Evolutionary conservation across 2,329 filamentous ascomycete species (phyloP).

Genomic region (Xylariaceae sp.): DNA sequence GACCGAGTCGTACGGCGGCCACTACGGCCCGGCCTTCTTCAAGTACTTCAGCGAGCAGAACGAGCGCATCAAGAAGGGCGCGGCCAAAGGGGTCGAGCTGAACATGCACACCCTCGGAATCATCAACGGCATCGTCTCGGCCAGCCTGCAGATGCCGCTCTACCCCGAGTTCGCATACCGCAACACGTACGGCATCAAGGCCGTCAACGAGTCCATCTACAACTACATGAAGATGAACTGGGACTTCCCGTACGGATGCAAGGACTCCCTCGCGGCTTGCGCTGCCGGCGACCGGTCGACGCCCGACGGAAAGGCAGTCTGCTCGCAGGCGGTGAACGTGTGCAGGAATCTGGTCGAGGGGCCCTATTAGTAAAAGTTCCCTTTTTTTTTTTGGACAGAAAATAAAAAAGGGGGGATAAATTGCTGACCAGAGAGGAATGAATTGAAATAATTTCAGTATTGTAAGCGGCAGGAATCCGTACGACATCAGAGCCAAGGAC

Average conservation of each 20-base stretch:
- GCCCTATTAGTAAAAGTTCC: constrained; percentile 42
- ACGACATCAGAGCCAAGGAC: constrained; percentile 51
- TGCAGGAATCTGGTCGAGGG: constrained; percentile 53
- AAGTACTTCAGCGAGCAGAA: constrained; percentile 55
- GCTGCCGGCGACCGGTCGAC: constrained; percentile 37
- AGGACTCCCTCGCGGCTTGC: constrained; percentile 48
- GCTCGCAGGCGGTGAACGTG: constrained; percentile 48
- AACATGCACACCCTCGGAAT: constrained; percentile 50
- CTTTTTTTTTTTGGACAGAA: neutral
- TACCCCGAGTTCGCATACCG: constrained; percentile 36
- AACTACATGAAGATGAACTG: constrained; percentile 48
- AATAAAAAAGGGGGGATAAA: too few relatives aligned
- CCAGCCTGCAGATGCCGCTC: constrained; percentile 40
- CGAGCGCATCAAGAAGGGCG: constrained; percentile 45
- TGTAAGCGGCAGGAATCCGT: constrained; percentile 48
- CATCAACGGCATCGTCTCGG: constrained; percentile 52
- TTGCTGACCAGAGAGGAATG: too few relatives aligned
- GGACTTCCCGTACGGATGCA: constrained; percentile 44
- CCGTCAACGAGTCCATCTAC: constrained; percentile 53
- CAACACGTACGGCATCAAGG: constrained; percentile 40
- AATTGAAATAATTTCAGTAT: constrained; percentile 13
- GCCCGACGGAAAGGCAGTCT: constrained; percentile 38
- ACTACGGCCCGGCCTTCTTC: constrained; percentile 40
- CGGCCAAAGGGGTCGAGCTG: constrained; percentile 41
- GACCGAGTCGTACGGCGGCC: constrained; percentile 49